Evolutionary conservation across 73 alveolate species (phyloP).

Genomic region (Loxodes magnus): DNA sequence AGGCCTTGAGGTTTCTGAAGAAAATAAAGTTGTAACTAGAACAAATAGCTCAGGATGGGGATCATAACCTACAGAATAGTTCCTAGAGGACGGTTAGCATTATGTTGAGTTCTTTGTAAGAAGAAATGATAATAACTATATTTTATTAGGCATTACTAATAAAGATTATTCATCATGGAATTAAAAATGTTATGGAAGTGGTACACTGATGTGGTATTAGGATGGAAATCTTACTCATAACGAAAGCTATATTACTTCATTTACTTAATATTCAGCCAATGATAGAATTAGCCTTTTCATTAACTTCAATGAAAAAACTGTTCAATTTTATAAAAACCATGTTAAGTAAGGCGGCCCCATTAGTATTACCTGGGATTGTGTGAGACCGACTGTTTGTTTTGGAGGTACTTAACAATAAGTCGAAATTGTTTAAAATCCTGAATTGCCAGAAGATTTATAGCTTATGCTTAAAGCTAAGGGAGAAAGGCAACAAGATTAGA

Average conservation of each 20-base stretch:
- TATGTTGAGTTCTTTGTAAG: not conserved
- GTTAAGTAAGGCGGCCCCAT: no score
- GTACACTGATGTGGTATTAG: not conserved
- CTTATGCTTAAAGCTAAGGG: no score
- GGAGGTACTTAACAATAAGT: no score
- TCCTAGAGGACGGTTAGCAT: not conserved
- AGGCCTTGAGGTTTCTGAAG: not conserved
- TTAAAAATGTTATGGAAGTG: not conserved
- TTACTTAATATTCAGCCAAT: not conserved
- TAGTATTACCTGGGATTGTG: no score
- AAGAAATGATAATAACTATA: not conserved
- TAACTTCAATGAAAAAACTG: not conserved
- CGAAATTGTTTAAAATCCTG: no score
- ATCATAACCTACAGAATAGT: not conserved
- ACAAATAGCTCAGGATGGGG: constrained; percentile 8
- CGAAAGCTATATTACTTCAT: not conserved
- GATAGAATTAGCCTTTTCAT: not conserved
- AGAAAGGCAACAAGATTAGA: no score
- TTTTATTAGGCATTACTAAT: constrained; percentile 4
- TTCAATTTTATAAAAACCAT: not conserved
- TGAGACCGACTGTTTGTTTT: no score
- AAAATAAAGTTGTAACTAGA: not conserved
- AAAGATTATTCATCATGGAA: not conserved
- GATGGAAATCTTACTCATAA: not conserved
- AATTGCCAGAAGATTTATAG: no score